Evolutionary conservation across 768 basidiomycete species (phyloP).

Genomic region (Melanogaster broomeanus): DNA sequence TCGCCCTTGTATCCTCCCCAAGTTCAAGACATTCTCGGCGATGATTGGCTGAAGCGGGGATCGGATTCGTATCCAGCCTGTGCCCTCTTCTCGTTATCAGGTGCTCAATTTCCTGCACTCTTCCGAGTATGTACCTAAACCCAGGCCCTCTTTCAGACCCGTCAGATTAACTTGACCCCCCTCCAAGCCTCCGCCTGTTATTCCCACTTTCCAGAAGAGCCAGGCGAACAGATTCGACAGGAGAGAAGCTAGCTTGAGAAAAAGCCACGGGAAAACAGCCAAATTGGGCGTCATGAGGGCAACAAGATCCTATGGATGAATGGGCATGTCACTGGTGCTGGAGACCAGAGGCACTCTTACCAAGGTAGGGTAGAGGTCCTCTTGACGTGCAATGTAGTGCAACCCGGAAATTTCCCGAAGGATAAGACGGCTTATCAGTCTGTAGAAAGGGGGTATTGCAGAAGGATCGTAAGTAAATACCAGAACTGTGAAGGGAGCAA

Average conservation of each 20-base stretch:
- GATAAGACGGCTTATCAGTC: conserved; percentile 51
- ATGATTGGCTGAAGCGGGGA: neutral
- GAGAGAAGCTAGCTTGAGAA: conserved; percentile 15
- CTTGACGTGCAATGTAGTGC: conserved; percentile 53
- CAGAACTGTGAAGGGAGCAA: conserved; percentile 6
- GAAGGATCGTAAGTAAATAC: neutral
- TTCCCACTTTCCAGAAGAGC: neutral
- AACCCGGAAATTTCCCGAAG: conserved; percentile 44
- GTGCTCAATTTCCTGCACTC: no score
- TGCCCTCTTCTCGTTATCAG: neutral
- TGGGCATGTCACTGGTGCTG: no score
- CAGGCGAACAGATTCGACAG: conserved; percentile 5
- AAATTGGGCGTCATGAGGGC: neutral
- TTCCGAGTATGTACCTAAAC: neutral
- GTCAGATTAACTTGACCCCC: neutral
- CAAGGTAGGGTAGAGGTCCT: conserved; percentile 61
- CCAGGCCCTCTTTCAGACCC: neutral
- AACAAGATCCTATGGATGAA: neutral
- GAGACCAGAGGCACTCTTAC: conserved; percentile 21
- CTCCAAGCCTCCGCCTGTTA: conserved; percentile 1
- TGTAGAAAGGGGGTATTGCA: no score
- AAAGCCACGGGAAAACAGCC: neutral
- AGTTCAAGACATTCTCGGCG: no score
- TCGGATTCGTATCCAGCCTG: neutral
- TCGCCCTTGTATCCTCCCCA: no score